These are phyloP conservation scores for Aureobasidium musti DNA, from an alignment of 2,329 filamentous ascomycete genomes.

Conservation along the genomic window DNA sequence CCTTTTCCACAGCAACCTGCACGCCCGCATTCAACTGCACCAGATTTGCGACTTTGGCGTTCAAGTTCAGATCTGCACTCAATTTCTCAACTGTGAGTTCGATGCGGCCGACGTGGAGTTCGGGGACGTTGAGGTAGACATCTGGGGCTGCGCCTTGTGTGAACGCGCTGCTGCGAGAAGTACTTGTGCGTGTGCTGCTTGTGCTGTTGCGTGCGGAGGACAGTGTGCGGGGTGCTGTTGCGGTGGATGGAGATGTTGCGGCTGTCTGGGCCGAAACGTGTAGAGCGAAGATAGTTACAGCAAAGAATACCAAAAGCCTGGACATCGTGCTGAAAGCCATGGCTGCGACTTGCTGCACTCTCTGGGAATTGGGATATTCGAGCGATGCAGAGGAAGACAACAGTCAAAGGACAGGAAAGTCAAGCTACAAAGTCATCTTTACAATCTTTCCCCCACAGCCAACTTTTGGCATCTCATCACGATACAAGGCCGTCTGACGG, in stretches of 20 bases:
- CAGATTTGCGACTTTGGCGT: conserved; percentile 60
- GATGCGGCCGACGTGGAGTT: conserved; percentile 61
- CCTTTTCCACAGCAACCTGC: conserved; percentile 49
- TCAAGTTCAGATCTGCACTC: conserved; percentile 61
- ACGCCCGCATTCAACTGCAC: conserved; percentile 57
- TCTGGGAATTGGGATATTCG: neutral
- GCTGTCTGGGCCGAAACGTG: conserved; percentile 25
- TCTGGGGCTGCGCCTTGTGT: conserved; percentile 48
- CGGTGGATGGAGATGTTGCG: conserved; percentile 29
- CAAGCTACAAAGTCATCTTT: neutral
- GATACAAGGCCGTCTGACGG: neutral
- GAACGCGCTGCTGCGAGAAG: conserved; percentile 30
- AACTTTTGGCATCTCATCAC: neutral
- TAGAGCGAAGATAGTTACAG: neutral
- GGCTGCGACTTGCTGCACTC: neutral
- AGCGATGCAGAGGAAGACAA: neutral
- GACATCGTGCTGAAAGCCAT: neutral
- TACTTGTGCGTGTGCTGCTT: neutral
- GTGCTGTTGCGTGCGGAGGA: conserved; percentile 20
- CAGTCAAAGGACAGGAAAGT: neutral
- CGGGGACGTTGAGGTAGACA: conserved; percentile 60
- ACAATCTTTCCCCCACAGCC: neutral
- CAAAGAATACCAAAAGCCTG: neutral
- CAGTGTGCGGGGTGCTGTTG: conserved; percentile 23
- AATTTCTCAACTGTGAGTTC: conserved; percentile 63